Percentiles rank a stretch among this genome's conserved stretches.
Conservation (phyloP, 441 rosid species). For the Corymbia calophylla region DNA sequence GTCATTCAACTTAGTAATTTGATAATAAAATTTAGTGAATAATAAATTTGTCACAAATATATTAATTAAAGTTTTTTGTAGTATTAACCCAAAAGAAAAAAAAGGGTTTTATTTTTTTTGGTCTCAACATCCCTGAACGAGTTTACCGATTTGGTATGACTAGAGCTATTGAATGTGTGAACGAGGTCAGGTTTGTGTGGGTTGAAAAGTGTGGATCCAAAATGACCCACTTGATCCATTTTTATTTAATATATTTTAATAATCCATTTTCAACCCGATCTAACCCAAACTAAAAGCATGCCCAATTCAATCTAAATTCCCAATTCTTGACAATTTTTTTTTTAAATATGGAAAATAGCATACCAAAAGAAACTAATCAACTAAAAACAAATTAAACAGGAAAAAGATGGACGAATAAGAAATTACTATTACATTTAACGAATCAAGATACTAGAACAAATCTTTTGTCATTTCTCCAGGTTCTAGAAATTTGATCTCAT, state of each 20-base stretch:
- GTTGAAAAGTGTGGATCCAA: neutral
- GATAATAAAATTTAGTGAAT: too few relatives aligned
- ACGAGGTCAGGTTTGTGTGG: accelerated
- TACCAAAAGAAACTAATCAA: neutral
- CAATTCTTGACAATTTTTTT: neutral
- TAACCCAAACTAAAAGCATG: neutral
- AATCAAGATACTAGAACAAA: neutral
- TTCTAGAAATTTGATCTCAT: neutral
- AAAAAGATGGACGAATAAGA: neutral
- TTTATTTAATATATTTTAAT: neutral
- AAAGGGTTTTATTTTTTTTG: neutral
- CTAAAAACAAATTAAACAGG: neutral
- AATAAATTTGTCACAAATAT: too few relatives aligned
- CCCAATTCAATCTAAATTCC: neutral
- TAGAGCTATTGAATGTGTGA: neutral
- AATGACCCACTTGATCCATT: neutral
- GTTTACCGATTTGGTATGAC: neutral
- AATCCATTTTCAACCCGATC: accelerated
- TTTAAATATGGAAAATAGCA: neutral
- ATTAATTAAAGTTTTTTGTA: too few relatives aligned
- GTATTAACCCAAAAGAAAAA: neutral
- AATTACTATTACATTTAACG: neutral
- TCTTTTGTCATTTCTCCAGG: neutral
- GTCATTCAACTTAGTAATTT: too few relatives aligned
- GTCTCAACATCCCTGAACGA: neutral